Percentiles rank a stretch among this genome's conserved stretches.
phyloP scores from a whole-genome alignment of 2,329 filamentous ascomycete genomes.

The Xylariaceae sp. region DNA sequence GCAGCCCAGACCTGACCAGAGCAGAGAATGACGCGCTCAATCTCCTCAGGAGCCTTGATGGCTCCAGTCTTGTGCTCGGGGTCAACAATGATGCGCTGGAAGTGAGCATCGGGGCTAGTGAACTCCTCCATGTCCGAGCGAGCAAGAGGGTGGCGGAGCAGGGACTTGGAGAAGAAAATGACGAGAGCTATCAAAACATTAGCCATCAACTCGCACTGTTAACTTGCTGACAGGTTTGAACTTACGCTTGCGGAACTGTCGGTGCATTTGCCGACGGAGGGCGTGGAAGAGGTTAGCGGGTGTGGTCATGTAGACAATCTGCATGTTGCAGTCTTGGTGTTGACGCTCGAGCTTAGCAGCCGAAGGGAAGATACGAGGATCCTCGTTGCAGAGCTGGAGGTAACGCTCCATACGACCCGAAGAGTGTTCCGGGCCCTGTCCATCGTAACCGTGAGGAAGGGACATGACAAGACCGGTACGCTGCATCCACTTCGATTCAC shows the following conservation, averaged over 20 bases:
- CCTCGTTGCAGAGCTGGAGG: conserved; percentile 94
- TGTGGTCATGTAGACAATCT: conserved; percentile 95
- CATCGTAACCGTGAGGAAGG: conserved; percentile 94
- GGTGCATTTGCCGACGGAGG: conserved; percentile 94
- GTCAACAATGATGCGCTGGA: conserved; percentile 94
- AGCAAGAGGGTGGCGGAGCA: conserved; percentile 88
- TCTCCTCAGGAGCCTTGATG: conserved; percentile 76
- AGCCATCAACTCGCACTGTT: conserved; percentile 15
- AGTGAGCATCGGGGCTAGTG: conserved; percentile 74
- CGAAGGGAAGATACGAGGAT: conserved; percentile 85
- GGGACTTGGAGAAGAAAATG: conserved; percentile 97
- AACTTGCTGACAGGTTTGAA: conserved; percentile 16
- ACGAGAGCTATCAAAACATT: conserved; percentile 61
- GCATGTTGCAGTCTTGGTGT: conserved; percentile 99
- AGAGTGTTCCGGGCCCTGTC: conserved; percentile 96
- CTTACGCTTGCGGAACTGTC: conserved; percentile 98
- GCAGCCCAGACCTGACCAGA: conserved; percentile 90
- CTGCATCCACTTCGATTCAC: conserved; percentile 98
- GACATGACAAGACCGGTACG: conserved; percentile 94
- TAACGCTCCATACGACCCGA: conserved; percentile 96
- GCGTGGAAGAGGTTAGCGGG: conserved; percentile 96
- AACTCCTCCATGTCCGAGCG: conserved; percentile 90
- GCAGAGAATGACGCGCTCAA: conserved; percentile 92
- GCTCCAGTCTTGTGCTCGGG: conserved; percentile 70
- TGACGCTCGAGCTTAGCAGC: conserved; percentile 88